phyloP scores from a whole-genome alignment of 2,329 filamentous ascomycete species.

The Daldinia sp. region DNA sequence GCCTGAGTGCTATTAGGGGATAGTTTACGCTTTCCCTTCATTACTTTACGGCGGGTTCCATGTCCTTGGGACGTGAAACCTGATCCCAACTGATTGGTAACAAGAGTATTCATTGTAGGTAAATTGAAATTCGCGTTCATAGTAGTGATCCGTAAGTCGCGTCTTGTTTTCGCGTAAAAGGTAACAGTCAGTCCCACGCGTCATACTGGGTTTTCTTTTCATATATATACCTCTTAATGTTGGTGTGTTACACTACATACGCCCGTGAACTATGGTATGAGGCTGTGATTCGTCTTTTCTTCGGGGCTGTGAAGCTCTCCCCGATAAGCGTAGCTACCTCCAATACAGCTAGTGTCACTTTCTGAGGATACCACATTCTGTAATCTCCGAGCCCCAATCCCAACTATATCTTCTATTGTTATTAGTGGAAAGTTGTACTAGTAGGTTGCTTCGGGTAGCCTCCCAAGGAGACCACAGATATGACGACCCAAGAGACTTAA shows the following conservation, averaged over 20 bases:
- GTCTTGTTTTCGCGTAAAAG: constrained; percentile 19
- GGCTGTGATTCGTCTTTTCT: constrained; percentile 5
- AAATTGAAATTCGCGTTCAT: background rate
- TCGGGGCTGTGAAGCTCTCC: background rate
- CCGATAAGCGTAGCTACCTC: background rate
- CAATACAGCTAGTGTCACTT: background rate
- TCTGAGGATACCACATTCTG: too few species aligned
- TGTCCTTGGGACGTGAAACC: background rate
- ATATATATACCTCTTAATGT: background rate
- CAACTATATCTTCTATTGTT: too few species aligned
- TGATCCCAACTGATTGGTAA: background rate
- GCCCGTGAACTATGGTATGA: background rate
- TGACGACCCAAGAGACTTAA: too few species aligned
- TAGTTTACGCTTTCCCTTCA: constrained; percentile 17
- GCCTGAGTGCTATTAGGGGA: constrained; percentile 14
- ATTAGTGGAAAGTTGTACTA: too few species aligned
- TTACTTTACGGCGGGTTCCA: background rate
- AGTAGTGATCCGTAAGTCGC: background rate
- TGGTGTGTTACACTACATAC: constrained; percentile 24
- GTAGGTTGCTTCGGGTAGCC: too few species aligned
- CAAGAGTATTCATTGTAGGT: background rate
- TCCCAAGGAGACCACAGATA: too few species aligned
- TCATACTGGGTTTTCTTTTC: background rate
- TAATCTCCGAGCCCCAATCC: too few species aligned
- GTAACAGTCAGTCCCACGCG: background rate